Base-by-base conservation (phyloP, 768 basidiomycete genomes). In the Phylloporus sp. region DNA sequence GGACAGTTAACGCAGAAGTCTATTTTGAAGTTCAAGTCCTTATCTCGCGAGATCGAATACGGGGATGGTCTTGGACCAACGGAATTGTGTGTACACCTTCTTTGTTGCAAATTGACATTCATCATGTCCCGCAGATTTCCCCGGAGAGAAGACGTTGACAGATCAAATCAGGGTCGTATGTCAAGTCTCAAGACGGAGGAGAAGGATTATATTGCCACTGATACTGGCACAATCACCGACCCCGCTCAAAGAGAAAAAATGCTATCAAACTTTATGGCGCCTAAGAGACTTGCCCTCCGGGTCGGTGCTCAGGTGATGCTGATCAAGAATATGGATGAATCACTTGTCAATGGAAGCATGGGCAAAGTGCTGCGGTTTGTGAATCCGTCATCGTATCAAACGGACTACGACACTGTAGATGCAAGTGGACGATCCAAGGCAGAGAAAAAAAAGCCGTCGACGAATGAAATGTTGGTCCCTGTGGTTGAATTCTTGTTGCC, bases 261-360 rank as follows among this genome's bases (percentile, higher is more conserved):
- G 69, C 82, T 98, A 5, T 72, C 78, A 6, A 97, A 97, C 66
- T 90, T 95, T 62, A 95, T 99, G 88, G 94, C 94, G 0, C 86
- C 90, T 1, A 68, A 75, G 49, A 59, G 51, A 6, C 78, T 99
- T n/a, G 61, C 65, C 0, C 77, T 99, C 27, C 88, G 91, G 42
- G 62, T 85, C 24, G 85, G 86, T 50, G 86, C 91, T 7, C 95
- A 97, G 69, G 89, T 91, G 35, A 97, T 97, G 94, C 77, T 97
- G 28, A 91, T 93, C 70, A 97, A 97, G 75, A 98, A 98, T 63
- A 72, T 87, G 47, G 91, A 95, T 59, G 92, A 94, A 27, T 80
- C 76, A 3, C 80, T 98, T 8, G 97, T 97, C 40, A 99, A 99
- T 62, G 97, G 97, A 2, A 91, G 85, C 50, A 88, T 97, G 78